These are phyloP conservation scores for Boletellus ananas DNA, from an alignment of 768 basidiomycete genomes.

Conservation along the genomic window DNA sequence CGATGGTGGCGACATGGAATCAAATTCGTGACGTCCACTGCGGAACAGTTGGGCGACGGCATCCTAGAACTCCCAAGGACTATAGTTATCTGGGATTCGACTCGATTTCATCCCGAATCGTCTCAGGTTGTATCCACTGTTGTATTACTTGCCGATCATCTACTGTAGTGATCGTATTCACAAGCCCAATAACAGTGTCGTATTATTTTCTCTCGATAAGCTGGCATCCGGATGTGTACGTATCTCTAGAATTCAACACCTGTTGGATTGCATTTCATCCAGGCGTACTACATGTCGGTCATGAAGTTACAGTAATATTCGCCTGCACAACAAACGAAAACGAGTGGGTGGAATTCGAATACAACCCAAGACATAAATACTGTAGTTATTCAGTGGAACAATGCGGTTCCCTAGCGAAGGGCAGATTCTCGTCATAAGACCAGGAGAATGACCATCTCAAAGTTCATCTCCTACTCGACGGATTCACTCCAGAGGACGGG, in stretches of 20 bases:
- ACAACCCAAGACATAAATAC: constrained; percentile 6
- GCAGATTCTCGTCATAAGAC: not conserved
- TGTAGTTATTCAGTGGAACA: constrained; percentile 1
- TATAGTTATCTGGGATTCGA: constrained; percentile 7
- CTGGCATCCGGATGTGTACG: constrained; percentile 2
- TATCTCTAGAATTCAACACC: constrained; percentile 7
- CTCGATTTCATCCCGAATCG: constrained; percentile 1
- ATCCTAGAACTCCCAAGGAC: constrained; percentile 11
- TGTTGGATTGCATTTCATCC: not conserved
- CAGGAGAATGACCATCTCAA: not conserved
- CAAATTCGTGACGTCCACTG: constrained; percentile 21
- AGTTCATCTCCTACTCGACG: not conserved
- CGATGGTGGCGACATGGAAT: constrained; percentile 25
- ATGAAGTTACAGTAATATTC: not conserved
- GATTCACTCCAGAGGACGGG: constrained; percentile 8
- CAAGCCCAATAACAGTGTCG: constrained; percentile 6
- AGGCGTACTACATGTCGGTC: not conserved
- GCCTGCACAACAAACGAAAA: constrained; percentile 4
- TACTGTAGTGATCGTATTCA: constrained; percentile 17
- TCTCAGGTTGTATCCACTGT: constrained; percentile 11
- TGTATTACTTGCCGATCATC: constrained; percentile 24
- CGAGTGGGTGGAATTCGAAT: constrained; percentile 3
- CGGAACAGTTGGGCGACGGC: constrained; percentile 7
- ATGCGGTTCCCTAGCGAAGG: not conserved
- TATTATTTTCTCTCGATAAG: constrained; percentile 4